Evolutionary conservation across 208 protist genomes (phyloP), one percentile per base, ranked within the genome.

Genomic region (Trichomonas tenax): DNA sequence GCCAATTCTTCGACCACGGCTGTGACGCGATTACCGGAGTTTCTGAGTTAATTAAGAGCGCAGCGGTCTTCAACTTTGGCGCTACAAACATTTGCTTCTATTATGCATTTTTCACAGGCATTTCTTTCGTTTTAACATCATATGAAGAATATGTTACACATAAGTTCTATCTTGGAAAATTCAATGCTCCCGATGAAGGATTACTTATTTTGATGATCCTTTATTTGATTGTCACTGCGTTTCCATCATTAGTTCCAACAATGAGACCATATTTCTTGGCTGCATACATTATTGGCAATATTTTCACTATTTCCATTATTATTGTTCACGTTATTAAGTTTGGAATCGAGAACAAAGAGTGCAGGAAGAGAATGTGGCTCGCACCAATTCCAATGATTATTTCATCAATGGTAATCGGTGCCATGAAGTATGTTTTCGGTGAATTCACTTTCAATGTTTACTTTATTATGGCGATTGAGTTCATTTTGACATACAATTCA

Each of bases 1-100:
- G 96, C 0, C 96, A 97, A 45, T 89, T 97, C 23, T 97, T 96
- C 48, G 96, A 97, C 51, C 96, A 97, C 96, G 96, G 96, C 23
- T 96, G 95, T 45, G 93, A 81, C 44, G 48, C 96, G 0, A 88
- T 82, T 31, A 49, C 93, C 9, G 86, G 86, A 9, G 40, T 48
- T 38, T 51, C 44, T 0, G 86, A 93, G 51, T 4, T 93, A 17
- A 44, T 93, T 34, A 93, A 93, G 31, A 31, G 0, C 36, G 86
- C 86, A 0, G 44, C 44, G 0, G 41, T 44, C 21, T 58, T 93
- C 44, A 51, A 93, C 31, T 21, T 93, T 0, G 86, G 86, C 0
- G 0, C 21, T 8, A 10, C 15, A 44, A 36, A 93, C 0, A 26
- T 38, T 0, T 38, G 11, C 6, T 93, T 93, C 46, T 58, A 38